Conservation (phyloP, 2,329 filamentous ascomycete species). For the Coniella vitis region DNA sequence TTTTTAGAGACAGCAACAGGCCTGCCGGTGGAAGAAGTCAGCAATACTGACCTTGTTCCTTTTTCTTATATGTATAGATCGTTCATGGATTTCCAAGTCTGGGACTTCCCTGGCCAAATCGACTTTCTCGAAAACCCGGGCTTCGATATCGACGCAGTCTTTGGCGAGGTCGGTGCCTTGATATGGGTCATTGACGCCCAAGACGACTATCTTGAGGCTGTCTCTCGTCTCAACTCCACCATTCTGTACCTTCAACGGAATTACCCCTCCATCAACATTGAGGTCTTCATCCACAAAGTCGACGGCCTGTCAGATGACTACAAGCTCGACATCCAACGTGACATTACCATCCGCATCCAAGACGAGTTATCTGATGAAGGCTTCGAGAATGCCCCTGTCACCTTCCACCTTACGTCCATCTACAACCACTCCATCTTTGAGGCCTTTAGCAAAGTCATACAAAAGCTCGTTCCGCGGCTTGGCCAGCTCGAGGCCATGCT, state of each 20-base stretch:
- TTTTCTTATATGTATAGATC: constrained; percentile 50
- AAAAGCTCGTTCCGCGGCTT: constrained; percentile 90
- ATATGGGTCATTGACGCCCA: constrained; percentile 97
- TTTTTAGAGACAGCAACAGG: too few relatives aligned
- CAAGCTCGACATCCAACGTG: constrained; percentile 89
- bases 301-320: constrained; percentile 97
- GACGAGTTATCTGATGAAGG: constrained; percentile 92
- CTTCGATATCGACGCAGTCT: constrained; percentile 89
- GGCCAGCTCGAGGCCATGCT: constrained; percentile 90
- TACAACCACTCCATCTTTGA: constrained; percentile 98
- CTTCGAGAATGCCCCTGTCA: constrained; percentile 87
- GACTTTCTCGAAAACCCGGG: constrained; percentile 80
- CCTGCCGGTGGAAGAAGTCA: not conserved
- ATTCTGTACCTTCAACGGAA: constrained; percentile 82
- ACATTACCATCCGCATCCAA: constrained; percentile 93
- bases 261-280: constrained; percentile 91
- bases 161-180: constrained; percentile 85
- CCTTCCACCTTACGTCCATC: constrained; percentile 93
- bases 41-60: not conserved
- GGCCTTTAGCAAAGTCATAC: constrained; percentile 96
- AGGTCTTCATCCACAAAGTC: constrained; percentile 98
- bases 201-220: constrained; percentile 92
- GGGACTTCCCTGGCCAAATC: constrained; percentile 93
- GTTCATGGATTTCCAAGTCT: constrained; percentile 98
- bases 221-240: constrained; percentile 77